These are phyloP conservation scores for Aspergillus awamori DNA, from an alignment of 2,329 filamentous ascomycete species.

Conservation along the genomic window DNA sequence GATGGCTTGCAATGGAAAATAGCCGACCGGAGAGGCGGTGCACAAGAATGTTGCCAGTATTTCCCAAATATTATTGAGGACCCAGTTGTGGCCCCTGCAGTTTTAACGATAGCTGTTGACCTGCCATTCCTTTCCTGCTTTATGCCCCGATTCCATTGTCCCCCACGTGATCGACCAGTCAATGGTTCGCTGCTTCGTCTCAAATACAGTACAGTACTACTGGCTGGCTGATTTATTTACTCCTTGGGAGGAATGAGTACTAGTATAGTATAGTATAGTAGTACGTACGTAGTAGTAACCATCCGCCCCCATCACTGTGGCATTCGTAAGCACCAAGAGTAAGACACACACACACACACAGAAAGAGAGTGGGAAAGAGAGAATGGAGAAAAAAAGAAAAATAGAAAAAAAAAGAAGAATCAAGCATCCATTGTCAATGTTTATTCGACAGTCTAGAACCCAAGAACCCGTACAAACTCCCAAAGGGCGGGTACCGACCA, in stretches of 20 bases:
- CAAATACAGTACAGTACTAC: neutral
- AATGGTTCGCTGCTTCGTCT: neutral
- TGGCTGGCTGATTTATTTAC: too few relatives aligned
- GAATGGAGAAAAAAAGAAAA: too few relatives aligned
- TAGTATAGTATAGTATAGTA: neutral
- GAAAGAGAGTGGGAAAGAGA: too few relatives aligned
- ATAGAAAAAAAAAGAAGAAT: too few relatives aligned
- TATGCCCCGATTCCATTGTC: neutral
- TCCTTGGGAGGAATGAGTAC: too few relatives aligned
- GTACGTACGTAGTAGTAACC: neutral
- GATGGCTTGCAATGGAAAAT: neutral
- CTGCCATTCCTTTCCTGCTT: neutral
- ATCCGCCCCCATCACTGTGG: neutral
- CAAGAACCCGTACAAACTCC: neutral
- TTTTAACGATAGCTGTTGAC: neutral
- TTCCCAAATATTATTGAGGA: conserved; percentile 1
- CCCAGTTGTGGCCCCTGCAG: neutral
- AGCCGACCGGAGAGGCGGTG: neutral
- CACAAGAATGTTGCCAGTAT: conserved; percentile 1
- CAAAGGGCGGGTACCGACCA: neutral
- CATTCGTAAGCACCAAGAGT: neutral
- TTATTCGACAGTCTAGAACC: neutral
- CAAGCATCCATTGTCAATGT: neutral
- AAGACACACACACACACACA: too few relatives aligned
- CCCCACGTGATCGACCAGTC: neutral